Evolutionary conservation across 2,329 filamentous ascomycete species (phyloP).

Genomic region (Leptosphaerulina australis): DNA sequence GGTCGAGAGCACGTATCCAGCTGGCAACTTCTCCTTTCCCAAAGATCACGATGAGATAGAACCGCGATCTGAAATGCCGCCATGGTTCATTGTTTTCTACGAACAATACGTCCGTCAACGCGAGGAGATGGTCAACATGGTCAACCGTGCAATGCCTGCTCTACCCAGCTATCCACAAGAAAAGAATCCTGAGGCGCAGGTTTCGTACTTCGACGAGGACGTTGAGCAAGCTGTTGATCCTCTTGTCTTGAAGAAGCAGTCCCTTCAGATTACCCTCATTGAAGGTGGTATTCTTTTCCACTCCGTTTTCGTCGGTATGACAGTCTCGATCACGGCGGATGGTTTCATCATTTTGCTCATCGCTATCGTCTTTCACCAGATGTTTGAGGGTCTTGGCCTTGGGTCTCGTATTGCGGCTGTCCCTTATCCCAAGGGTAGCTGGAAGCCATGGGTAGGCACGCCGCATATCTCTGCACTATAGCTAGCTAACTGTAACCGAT

Average conservation of each 20-base stretch:
- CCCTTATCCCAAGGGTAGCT: conserved; percentile 62
- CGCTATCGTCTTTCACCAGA: conserved; percentile 68
- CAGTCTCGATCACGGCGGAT: conserved; percentile 62
- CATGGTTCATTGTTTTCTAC: conserved; percentile 68
- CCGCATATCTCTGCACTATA: too few species aligned
- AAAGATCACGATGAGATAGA: conserved; percentile 37
- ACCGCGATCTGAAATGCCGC: conserved; percentile 58
- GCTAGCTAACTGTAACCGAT: conserved; percentile 64
- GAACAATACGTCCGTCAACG: conserved; percentile 67
- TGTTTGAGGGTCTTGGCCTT: conserved; percentile 68
- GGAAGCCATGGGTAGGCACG: conserved; percentile 68
- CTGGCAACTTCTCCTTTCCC: conserved; percentile 39
- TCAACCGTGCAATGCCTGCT: conserved; percentile 50
- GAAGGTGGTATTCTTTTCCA: conserved; percentile 70
- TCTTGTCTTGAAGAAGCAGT: conserved; percentile 47
- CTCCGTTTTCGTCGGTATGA: conserved; percentile 68
- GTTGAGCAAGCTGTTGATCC: conserved; percentile 48
- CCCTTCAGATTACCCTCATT: conserved; percentile 52
- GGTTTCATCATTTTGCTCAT: conserved; percentile 65
- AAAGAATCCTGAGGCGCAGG: conserved; percentile 21
- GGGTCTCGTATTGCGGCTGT: conserved; percentile 65
- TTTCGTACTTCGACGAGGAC: conserved; percentile 47
- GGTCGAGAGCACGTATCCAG: conserved; percentile 40
- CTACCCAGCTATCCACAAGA: conserved; percentile 43
- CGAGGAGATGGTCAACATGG: conserved; percentile 63